Conservation (phyloP, 2,329 filamentous ascomycete genomes). For the Westerdykella ornata region DNA sequence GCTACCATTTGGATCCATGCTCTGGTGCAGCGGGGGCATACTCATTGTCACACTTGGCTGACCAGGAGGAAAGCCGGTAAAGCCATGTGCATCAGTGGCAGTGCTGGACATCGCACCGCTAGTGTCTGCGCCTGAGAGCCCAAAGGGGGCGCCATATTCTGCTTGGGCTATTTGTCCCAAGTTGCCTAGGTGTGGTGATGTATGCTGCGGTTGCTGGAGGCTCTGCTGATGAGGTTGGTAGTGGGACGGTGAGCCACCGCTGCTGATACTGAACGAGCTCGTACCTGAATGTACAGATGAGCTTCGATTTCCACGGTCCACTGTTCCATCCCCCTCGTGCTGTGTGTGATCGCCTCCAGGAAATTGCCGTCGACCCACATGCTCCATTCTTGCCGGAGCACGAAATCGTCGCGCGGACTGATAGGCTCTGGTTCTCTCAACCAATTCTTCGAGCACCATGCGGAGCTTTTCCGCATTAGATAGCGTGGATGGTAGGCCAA, state of each 20-base stretch:
- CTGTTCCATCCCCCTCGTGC: not conserved
- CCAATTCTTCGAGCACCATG: slow-evolving; percentile 56
- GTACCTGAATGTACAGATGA: slow-evolving; percentile 6
- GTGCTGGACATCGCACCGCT: not conserved
- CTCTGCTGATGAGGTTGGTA: slow-evolving; percentile 3
- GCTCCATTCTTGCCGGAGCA: slow-evolving; percentile 44
- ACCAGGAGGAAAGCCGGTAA: too few relatives aligned
- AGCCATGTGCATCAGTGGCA: too few relatives aligned
- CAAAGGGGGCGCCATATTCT: not conserved
- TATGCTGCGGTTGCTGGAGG: slow-evolving; percentile 4
- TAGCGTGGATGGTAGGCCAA: slow-evolving; percentile 51
- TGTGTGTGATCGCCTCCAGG: slow-evolving; percentile 5
- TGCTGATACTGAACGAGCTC: slow-evolving; percentile 1
- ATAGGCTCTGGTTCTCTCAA: slow-evolving; percentile 55
- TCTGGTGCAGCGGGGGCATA: not conserved
- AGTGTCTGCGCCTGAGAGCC: not conserved
- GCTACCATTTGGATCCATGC: not conserved
- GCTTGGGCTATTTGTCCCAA: not conserved
- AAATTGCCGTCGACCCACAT: slow-evolving; percentile 28
- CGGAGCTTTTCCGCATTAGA: slow-evolving; percentile 53
- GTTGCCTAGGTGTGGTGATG: slow-evolving; percentile 1
- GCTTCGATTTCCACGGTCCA: slow-evolving; percentile 3
- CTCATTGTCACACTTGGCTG: too few relatives aligned
- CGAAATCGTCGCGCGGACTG: slow-evolving; percentile 53
- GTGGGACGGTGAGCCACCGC: slow-evolving; percentile 1